These are phyloP conservation scores for Orobanche coerulescens DNA, from an alignment of 257 asterid genomes.

Conservation along the genomic window DNA sequence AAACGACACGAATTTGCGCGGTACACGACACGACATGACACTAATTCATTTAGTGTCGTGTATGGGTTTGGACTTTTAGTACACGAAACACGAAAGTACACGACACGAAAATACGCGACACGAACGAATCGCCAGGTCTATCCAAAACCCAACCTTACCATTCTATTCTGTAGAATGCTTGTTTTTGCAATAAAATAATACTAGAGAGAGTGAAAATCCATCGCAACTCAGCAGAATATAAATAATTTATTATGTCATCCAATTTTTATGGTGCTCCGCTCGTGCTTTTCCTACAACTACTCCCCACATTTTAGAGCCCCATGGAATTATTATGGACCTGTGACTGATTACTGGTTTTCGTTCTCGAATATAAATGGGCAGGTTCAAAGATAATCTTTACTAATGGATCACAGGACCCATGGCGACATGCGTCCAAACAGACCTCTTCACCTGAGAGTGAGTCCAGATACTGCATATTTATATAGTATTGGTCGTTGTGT, in stretches of 20 bases:
- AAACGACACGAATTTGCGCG: too few species aligned
- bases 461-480: constrained; percentile 21
- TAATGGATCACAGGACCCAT: constrained; percentile 98
- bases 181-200: background rate
- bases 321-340: constrained; percentile 7
- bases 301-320: background rate
- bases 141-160: too few species aligned
- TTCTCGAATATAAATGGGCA: constrained; percentile 27
- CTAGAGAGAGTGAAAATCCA: background rate
- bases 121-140: too few species aligned
- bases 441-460: constrained; percentile 74
- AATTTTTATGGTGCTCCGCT: constrained; percentile 5
- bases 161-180: background rate
- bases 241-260: background rate
- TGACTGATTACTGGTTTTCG: constrained; percentile 2
- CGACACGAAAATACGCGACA: too few species aligned
- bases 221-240: background rate
- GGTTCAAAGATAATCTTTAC: constrained; percentile 85
- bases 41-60: too few species aligned
- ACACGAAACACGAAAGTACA: too few species aligned
- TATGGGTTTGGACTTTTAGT: too few species aligned
- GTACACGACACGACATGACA: too few species aligned
- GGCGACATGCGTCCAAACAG: constrained; percentile 97
- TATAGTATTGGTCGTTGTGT: background rate
- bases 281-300: background rate